Evolutionary conservation across 257 asterid species (phyloP), one percentile per base, ranked within the genome.

Genomic region (Solanum corneliomulleri): DNA sequence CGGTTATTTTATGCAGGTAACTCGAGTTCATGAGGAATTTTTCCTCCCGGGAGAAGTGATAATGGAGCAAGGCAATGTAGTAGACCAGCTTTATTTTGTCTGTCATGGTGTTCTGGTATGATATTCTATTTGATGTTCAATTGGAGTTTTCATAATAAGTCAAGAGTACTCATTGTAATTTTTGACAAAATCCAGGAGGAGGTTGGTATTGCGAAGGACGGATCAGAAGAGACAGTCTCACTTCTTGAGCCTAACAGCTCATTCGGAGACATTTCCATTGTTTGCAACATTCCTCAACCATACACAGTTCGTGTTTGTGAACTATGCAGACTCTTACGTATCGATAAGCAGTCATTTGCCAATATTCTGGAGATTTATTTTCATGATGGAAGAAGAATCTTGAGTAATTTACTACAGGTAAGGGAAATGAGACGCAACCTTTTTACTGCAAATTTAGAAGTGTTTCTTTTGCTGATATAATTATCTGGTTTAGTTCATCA

Each of bases 231-330:
- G 18, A 92, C 93, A 2, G 90, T 90, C 68, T 88, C 97, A 14
- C 90, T 85, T 88, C 90, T 97, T 27, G 93, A 94, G 89, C 94
- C 92, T 12, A 89, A 91, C 90, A 92, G 94, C 89, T 91, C 88
- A 87, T 95, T 95, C 70, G 99, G 99, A 77, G 96, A 93, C 72
- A 89, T 94, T 86, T 92, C 99, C 83, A 90, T 95, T 47, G 95
- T 97, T 68, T 95, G 98, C 93, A 97, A 97, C 91, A 90, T 97
- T 87, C 98, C 99, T 86, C 99, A 97, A 91, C 99, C 99, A 42
- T 95, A 93, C 80, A 94, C 99, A n/a, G 95, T 97, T 76, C 98
- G 98, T 10, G 99, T 95, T 23, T 91, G 93, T 74, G 98, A 94
- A 89, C 88, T 97, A 11, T 97, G 98, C 84, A 88, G 97, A 68